These are phyloP conservation scores for Davidsoniella eucalypti DNA, from an alignment of 2,329 filamentous ascomycete species.

Conservation along the genomic window DNA sequence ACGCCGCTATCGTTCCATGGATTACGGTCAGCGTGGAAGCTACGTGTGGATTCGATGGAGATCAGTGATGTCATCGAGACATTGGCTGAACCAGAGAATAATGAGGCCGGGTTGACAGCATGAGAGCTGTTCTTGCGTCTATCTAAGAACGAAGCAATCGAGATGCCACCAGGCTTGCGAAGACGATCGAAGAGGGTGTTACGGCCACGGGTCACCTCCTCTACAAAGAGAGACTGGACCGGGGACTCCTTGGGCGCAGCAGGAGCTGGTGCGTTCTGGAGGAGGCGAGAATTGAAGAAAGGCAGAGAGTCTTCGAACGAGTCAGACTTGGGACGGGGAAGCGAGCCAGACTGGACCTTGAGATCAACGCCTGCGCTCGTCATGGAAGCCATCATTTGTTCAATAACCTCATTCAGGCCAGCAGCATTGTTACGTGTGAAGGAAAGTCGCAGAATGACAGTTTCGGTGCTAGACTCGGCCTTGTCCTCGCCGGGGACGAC, in stretches of 20 bases:
- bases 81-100: conserved; percentile 86
- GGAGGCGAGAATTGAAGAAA: conserved; percentile 91
- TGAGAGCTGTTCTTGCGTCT: conserved; percentile 87
- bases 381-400: conserved; percentile 75
- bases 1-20: conserved; percentile 97
- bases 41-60: conserved; percentile 88
- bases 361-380: conserved; percentile 81
- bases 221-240: conserved; percentile 67
- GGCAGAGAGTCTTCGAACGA: conserved; percentile 95
- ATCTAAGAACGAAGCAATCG: conserved; percentile 89
- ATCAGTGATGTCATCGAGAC: conserved; percentile 91
- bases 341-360: conserved; percentile 77
- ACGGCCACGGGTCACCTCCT: conserved; percentile 63
- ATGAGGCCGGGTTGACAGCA: conserved; percentile 53
- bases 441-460: conserved; percentile 51
- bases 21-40: conserved; percentile 79
- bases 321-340: conserved; percentile 94
- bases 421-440: conserved; percentile 97
- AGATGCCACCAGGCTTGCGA: conserved; percentile 88
- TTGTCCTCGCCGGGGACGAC: conserved; percentile 43
- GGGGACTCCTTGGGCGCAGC: conserved; percentile 66
- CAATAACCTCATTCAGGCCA: conserved; percentile 86
- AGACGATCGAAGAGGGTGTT: conserved; percentile 81
- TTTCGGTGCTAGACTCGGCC: conserved; percentile 39
- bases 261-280: conserved; percentile 76